These are phyloP conservation scores for Magnusiomyces suaveolens DNA, from an alignment of 1,139 yeast genomes.

Conservation along the genomic window DNA sequence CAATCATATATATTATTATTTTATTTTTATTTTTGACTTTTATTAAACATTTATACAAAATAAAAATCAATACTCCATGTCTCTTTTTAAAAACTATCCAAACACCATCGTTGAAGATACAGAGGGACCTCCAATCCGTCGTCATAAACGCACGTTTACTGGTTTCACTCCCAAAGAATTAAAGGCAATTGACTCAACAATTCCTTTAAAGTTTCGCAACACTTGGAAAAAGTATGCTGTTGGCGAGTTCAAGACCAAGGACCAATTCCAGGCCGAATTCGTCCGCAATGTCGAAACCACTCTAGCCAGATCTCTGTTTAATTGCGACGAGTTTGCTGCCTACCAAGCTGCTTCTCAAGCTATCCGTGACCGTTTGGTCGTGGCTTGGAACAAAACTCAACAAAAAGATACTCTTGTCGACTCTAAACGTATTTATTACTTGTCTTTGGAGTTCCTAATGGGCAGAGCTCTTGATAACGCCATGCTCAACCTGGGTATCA, in stretches of 20 bases:
- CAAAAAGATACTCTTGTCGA: constrained; percentile 78
- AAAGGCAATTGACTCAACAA: constrained; percentile 67
- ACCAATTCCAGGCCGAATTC: constrained; percentile 60
- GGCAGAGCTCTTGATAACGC: constrained; percentile 96
- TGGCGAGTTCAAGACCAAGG: constrained; percentile 42
- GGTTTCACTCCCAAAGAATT: constrained; percentile 90
- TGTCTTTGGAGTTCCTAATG: constrained; percentile 85
- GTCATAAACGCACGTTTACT: constrained; percentile 56
- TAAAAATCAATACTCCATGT: too few species aligned
- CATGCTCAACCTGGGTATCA: constrained; percentile 61
- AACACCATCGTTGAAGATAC: constrained; percentile 10
- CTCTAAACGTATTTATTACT: constrained; percentile 78
- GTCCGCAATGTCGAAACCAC: constrained; percentile 84
- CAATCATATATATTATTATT: too few species aligned
- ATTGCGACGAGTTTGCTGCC: constrained; percentile 87
- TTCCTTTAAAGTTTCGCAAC: constrained; percentile 68
- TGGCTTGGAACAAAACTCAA: constrained; percentile 91
- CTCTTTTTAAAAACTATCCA: background rate
- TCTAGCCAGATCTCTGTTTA: constrained; percentile 79
- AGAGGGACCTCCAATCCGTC: constrained; percentile 13
- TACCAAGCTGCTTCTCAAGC: constrained; percentile 81
- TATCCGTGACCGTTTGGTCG: constrained; percentile 66
- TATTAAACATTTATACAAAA: too few species aligned
- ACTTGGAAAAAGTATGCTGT: constrained; percentile 63
- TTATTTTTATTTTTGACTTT: too few species aligned